Conservation (phyloP, 352 stramenopile species). For the Halophytophthora polymorphica region DNA sequence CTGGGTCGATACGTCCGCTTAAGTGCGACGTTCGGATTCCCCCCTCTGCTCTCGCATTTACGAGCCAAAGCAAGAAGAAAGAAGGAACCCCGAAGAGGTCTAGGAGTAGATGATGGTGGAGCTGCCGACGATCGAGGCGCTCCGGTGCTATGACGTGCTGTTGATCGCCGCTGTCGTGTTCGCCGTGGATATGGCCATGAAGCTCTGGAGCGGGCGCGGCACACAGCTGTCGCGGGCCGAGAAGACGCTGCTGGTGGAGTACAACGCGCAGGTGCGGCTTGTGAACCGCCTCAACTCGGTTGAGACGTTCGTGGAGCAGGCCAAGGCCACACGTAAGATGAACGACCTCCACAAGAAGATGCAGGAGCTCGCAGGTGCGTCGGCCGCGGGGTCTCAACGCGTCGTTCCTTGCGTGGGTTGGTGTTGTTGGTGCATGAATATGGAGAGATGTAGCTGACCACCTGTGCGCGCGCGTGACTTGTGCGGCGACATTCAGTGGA, state of each 20-base stretch:
- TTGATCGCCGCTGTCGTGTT: constrained; percentile 60
- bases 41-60: not conserved
- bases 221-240: constrained; percentile 55
- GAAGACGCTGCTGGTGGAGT: constrained; percentile 51
- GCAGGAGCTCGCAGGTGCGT: constrained; percentile 70
- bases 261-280: constrained; percentile 76
- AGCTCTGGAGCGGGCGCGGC: constrained; percentile 49
- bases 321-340: constrained; percentile 83
- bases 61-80: not conserved
- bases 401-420: not conserved
- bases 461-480: not conserved
- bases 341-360: constrained; percentile 84
- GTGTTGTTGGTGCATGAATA: not conserved
- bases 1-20: not conserved
- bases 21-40: constrained; percentile 20
- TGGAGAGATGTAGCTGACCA: constrained; percentile 2
- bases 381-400: not conserved
- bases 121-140: constrained; percentile 41
- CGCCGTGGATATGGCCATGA: constrained; percentile 44
- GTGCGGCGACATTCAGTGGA: constrained; percentile 34
- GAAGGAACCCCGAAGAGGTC: not conserved
- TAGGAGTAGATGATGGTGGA: constrained; percentile 18
- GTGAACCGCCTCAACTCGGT: constrained; percentile 85
- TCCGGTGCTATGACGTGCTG: constrained; percentile 74
- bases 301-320: constrained; percentile 87